Conservation (phyloP, 1,284 basidiomycete genomes). For the Waitea zeae region DNA sequence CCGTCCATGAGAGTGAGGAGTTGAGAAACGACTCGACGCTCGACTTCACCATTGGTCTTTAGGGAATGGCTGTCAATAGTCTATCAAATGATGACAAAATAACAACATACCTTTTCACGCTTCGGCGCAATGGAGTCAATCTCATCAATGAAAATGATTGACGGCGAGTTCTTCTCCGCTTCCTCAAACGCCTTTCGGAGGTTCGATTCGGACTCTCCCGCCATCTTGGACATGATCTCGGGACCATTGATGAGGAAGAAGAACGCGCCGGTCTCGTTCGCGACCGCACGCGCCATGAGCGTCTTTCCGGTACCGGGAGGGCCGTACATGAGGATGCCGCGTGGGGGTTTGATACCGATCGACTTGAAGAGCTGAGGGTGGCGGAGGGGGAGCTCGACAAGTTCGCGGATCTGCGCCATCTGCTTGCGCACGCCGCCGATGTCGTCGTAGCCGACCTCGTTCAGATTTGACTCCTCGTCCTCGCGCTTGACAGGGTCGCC, state of each 20-base stretch:
- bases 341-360: conserved; percentile 99
- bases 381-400: conserved; percentile 93
- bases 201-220: conserved; percentile 95
- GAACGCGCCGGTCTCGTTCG: conserved; percentile 98
- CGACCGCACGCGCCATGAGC: conserved; percentile 96
- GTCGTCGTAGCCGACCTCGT: conserved; percentile 97
- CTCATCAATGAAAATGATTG: conserved; percentile 99
- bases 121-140: conserved; percentile 99
- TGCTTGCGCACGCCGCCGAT: conserved; percentile 99
- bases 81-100: not conserved
- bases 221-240: conserved; percentile 99
- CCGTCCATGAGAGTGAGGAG: conserved; percentile 98
- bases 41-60: conserved; percentile 96
- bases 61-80: conserved; percentile 7
- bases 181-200: conserved; percentile 97
- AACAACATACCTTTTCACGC: conserved; percentile 80
- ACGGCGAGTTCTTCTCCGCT: conserved; percentile 99
- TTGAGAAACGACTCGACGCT: conserved; percentile 97
- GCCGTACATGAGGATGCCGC: conserved; percentile 93
- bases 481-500: conserved; percentile 98
- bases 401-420: conserved; percentile 98
- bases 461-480: conserved; percentile 94
- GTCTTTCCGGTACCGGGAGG: conserved; percentile 97
- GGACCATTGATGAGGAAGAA: conserved; percentile 99
- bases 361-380: conserved; percentile 99